These are phyloP conservation scores for Aspergillus alliaceus DNA, from an alignment of 2,329 filamentous ascomycete species.

Conservation along the genomic window DNA sequence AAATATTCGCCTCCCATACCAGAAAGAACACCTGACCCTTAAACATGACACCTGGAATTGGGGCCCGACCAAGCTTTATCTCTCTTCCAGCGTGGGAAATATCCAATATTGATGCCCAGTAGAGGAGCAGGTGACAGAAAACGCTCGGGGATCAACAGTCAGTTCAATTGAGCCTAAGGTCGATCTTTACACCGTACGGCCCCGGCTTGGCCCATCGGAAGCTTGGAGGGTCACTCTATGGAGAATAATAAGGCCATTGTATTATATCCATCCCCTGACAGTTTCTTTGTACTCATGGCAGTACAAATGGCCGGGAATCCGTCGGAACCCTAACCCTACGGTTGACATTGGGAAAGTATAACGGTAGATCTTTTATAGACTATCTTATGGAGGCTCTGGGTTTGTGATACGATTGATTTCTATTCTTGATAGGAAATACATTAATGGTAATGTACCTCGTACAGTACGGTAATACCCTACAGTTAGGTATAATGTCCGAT, in stretches of 20 bases:
- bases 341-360: not conserved
- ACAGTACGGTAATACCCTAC: not conserved
- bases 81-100: not conserved
- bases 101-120: not conserved
- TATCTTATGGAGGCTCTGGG: not conserved
- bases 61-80: not conserved
- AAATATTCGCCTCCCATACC: not conserved
- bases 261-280: not conserved
- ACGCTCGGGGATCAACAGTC: conserved; percentile 26
- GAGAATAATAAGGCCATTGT: not conserved
- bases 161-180: not conserved
- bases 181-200: conserved; percentile 12
- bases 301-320: not conserved
- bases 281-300: not conserved
- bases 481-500: not conserved
- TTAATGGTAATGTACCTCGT: not conserved
- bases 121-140: conserved; percentile 17
- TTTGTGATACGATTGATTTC: not conserved
- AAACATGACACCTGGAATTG: not conserved
- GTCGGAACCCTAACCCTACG: not conserved
- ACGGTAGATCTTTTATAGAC: not conserved
- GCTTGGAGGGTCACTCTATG: not conserved
- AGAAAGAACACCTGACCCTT: not conserved
- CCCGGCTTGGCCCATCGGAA: not conserved
- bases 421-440: not conserved